Percentiles rank a stretch among this genome's conserved stretches.
These are phyloP conservation scores for Metschnikowia santaceciliae DNA, from an alignment of 805 yeast species.

Conservation along the genomic window DNA sequence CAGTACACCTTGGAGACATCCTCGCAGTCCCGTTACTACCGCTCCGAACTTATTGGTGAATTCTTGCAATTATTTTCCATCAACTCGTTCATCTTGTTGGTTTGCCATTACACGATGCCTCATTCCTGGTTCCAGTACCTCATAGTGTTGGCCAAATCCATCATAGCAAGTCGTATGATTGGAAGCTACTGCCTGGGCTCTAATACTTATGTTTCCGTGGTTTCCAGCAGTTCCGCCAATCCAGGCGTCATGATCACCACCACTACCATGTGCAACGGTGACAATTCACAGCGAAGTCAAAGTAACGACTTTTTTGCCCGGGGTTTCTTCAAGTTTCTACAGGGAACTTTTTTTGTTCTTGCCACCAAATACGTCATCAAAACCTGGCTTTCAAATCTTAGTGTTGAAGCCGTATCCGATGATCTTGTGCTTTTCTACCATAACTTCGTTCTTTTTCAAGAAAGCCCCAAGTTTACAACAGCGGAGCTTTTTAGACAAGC, in stretches of 20 bases:
- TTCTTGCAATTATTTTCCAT: conserved; percentile 21
- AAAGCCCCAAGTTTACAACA: not conserved
- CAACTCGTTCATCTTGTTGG: conserved; percentile 23
- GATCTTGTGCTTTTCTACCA: conserved; percentile 3
- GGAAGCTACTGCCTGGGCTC: conserved; percentile 25
- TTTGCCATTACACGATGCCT: conserved; percentile 20
- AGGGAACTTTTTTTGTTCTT: conserved; percentile 19
- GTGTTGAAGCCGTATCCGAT: not conserved
- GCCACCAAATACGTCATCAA: conserved; percentile 19
- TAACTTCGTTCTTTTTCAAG: not conserved
- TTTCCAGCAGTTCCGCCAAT: conserved; percentile 9
- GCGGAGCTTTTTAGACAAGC: not conserved
- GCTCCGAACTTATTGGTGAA: conserved; percentile 17
- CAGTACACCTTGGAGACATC: conserved; percentile 10
- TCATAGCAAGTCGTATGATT: conserved; percentile 28
- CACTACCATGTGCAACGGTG: conserved; percentile 13
- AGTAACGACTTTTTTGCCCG: conserved; percentile 7
- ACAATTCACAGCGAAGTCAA: conserved; percentile 6
- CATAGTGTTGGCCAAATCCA: conserved; percentile 26
- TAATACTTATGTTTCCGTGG: conserved; percentile 22
- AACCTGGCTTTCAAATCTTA: conserved; percentile 6
- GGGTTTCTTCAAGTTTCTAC: conserved; percentile 18
- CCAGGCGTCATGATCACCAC: conserved; percentile 12
- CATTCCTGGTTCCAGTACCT: conserved; percentile 22
- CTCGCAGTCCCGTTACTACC: conserved; percentile 12